Base-by-base conservation (phyloP, 2,329 filamentous ascomycete genomes). In the Stagonosporopsis chrysanthemi region DNA sequence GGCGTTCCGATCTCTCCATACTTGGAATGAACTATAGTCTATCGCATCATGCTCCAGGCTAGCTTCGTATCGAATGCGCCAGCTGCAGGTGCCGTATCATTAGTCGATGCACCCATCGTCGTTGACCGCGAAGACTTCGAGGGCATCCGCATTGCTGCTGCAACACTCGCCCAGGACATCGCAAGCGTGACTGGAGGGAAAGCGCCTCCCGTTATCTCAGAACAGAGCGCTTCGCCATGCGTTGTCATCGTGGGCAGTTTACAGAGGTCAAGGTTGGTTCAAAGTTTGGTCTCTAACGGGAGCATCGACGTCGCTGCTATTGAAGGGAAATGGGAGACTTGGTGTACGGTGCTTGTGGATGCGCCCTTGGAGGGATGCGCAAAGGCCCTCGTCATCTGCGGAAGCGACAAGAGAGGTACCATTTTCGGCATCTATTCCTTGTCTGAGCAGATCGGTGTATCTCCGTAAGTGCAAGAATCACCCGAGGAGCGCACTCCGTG, bases 361-460 rank as follows among this genome's bases (percentile, higher is more conserved):
- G 41, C 41, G n/a, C 41, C 41, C n/a, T 44, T 26, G 41, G 26
- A 44, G 1, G 26, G 41, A 22, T 44, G 41, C 7, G 22, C 41
- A 9, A 44, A 44, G 24, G 45, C 45, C 11, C 35, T 48, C 4
- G 35, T 48, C 15, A 48, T 48, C n/a, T 38, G 15, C n/a, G 45
- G 45, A 19, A 48, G 35, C 31, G 45, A 48, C 35, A 38, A 36
- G 8, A 23, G 45, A 19, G 45, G 45, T 11, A n/a, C 45, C 17
- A 48, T 48, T 8, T 48, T 39, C 14, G 45, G 45, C 22, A 26
- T 48, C 8, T 48, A 48, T 48, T 38, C 35, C 1, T 17, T 48
- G 6, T 48, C 45, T 29, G 45, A 48, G 45, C 45, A 48, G 35
- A 48, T 48, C n/a, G 45, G 45, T 17, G 35, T 48, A 2, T 48